Conservation (phyloP, 345 rosid genomes). For the Ailanthus altissimus region DNA sequence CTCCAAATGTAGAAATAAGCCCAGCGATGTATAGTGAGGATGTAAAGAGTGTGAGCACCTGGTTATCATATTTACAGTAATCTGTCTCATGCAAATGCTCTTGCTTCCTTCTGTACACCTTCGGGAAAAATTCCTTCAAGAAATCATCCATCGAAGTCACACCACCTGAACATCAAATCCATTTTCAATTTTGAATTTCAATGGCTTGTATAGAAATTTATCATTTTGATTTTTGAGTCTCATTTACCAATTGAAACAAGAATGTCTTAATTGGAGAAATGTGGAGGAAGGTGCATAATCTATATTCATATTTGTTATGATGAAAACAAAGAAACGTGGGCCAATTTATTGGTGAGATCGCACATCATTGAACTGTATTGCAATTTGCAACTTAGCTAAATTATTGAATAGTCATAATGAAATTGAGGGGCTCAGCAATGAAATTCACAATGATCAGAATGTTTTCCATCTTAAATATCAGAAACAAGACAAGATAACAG, state of each 20-base stretch:
- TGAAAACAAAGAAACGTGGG: not conserved
- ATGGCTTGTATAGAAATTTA: no score
- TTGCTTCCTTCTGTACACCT: constrained; percentile 69
- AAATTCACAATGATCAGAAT: not conserved
- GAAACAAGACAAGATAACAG: not conserved
- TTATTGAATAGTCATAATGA: not conserved
- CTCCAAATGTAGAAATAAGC: constrained; percentile 73
- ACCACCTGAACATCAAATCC: constrained; percentile 56
- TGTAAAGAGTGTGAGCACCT: constrained; percentile 78
- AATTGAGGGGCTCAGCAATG: not conserved
- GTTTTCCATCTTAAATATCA: not conserved
- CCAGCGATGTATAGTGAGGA: constrained; percentile 87
- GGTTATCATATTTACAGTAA: constrained; percentile 89
- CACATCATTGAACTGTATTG: not conserved
- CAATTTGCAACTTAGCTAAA: not conserved
- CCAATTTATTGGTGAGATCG: not conserved
- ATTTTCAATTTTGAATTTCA: not conserved
- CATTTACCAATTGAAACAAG: no score
- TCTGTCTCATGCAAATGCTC: constrained; percentile 69
- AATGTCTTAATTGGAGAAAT: not conserved
- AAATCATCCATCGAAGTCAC: constrained; percentile 99
- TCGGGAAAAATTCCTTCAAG: constrained; percentile 74
- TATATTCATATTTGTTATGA: not conserved
- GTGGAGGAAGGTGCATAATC: not conserved
- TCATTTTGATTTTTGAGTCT: not conserved